phyloP scores from a whole-genome alignment of 2,329 filamentous ascomycete genomes.

The Lojkania enalia region DNA sequence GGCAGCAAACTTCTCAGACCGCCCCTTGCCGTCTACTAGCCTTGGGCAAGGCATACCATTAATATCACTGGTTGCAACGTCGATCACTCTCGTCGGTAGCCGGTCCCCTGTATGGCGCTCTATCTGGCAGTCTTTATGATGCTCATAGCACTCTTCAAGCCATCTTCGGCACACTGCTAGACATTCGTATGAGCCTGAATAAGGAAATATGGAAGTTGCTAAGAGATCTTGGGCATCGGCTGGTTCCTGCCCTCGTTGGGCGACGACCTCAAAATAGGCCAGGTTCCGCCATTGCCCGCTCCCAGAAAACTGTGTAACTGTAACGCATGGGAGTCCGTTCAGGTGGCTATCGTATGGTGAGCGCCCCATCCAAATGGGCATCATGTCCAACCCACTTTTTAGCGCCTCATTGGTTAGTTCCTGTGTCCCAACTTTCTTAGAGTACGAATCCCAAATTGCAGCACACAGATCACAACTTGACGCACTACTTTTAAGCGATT shows the following conservation, averaged over 20 bases:
- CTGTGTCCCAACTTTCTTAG: not conserved
- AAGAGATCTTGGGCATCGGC: not conserved
- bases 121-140: not conserved
- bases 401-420: not conserved
- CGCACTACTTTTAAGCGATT: not conserved
- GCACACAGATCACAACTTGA: not conserved
- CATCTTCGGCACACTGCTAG: not conserved
- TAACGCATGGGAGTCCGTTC: not conserved
- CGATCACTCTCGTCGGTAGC: constrained; percentile 5
- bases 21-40: constrained; percentile 3
- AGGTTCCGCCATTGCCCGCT: not conserved
- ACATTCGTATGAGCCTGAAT: not conserved
- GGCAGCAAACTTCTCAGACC: not conserved
- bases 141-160: not conserved
- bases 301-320: not conserved
- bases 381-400: not conserved
- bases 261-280: not conserved
- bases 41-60: not conserved
- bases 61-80: not conserved
- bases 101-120: not conserved
- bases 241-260: not conserved
- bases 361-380: not conserved
- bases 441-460: not conserved
- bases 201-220: not conserved
- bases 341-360: not conserved